phyloP scores from a whole-genome alignment of 2,329 filamentous ascomycete species.

The Rhynchosporium agropyri region DNA sequence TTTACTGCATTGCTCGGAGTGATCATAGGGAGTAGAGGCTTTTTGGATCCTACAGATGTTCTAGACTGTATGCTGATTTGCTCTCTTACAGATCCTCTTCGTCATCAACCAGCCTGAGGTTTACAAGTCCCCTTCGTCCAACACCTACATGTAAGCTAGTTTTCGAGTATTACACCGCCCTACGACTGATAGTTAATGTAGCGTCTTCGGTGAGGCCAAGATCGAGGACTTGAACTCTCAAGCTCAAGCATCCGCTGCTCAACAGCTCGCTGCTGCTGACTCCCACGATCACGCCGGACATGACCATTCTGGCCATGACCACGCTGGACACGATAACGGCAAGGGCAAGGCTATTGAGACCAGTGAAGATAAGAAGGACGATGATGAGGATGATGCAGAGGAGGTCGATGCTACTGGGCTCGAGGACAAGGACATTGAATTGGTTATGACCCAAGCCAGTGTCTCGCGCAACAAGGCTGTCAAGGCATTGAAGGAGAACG shows the following conservation, averaged over 20 bases:
- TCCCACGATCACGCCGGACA: constrained; percentile 52
- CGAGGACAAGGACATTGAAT: constrained; percentile 98
- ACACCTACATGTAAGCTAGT: constrained; percentile 93
- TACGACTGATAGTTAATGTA: constrained; percentile 45
- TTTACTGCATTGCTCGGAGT: not conserved
- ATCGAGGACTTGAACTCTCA: constrained; percentile 99
- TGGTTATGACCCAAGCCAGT: constrained; percentile 97
- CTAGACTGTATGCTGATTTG: constrained; percentile 24
- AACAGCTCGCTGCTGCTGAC: constrained; percentile 84
- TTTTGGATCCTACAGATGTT: not conserved
- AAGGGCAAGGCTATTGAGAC: constrained; percentile 62
- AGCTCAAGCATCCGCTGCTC: constrained; percentile 92
- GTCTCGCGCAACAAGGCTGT: constrained; percentile 98
- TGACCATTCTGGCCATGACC: constrained; percentile 63
- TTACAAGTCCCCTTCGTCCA: constrained; percentile 98
- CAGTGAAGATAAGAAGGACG: constrained; percentile 72
- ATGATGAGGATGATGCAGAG: constrained; percentile 89
- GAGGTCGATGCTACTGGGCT: constrained; percentile 93
- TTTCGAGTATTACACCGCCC: constrained; percentile 11
- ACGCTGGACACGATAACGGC: constrained; percentile 72
- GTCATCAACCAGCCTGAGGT: constrained; percentile 99
- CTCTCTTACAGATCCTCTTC: constrained; percentile 81
- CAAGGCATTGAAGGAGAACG: constrained; percentile 98
- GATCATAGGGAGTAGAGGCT: not conserved
- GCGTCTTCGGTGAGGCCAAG: constrained; percentile 99